Evolutionary conservation across 2,329 filamentous ascomycete species (phyloP).

Genomic region (Thelonectria discophora): DNA sequence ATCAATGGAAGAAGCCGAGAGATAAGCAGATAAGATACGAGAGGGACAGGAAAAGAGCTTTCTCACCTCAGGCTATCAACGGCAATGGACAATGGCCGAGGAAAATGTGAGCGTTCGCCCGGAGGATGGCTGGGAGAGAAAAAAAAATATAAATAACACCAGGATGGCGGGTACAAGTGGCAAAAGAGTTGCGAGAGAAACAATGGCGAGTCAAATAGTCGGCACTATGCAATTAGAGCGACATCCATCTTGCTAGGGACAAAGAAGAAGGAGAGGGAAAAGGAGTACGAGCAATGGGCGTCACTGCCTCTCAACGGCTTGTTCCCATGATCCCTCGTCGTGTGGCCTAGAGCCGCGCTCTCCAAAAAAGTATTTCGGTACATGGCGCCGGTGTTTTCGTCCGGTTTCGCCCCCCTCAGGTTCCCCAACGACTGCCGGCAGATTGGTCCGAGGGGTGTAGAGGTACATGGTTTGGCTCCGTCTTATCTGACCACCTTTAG

Average conservation of each 20-base stretch:
- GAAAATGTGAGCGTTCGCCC: too few species aligned
- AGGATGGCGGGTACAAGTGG: not conserved
- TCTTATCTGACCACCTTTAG: not conserved
- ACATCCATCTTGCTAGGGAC: not conserved
- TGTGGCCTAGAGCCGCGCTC: not conserved
- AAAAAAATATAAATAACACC: not conserved
- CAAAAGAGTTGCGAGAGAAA: constrained; percentile 3
- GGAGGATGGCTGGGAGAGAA: not conserved
- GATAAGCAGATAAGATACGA: not conserved
- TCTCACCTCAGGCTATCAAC: not conserved
- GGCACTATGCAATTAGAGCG: constrained; percentile 1
- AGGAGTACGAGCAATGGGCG: not conserved
- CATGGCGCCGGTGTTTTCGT: not conserved
- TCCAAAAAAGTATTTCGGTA: not conserved
- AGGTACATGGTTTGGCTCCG: too few species aligned
- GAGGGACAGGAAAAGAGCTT: not conserved
- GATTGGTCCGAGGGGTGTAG: not conserved
- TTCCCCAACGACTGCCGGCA: not conserved
- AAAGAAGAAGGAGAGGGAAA: not conserved
- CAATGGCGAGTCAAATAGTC: not conserved
- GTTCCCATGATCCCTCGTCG: not conserved
- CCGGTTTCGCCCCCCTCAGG: not conserved
- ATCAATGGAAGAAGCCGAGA: not conserved
- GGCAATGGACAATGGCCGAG: not conserved
- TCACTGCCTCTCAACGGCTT: not conserved